Evolutionary conservation across 2,329 filamentous ascomycete species (phyloP).

Genomic region (Rhinocladiella similis): DNA sequence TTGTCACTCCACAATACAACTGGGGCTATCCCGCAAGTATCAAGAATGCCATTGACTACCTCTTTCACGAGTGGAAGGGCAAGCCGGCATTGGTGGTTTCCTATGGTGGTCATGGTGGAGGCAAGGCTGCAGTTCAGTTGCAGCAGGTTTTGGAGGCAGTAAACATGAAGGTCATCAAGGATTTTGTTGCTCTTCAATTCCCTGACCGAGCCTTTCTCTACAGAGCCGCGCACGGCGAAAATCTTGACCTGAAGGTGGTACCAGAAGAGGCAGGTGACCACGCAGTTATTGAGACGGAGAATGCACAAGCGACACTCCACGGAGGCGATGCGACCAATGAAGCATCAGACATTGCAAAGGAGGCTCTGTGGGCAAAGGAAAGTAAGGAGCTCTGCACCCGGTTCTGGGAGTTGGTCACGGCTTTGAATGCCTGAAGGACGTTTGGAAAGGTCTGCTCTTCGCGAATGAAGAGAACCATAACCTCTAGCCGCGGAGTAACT

Average conservation of each 20-base stretch:
- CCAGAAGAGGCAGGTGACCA: slow-evolving; percentile 1
- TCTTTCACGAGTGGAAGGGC: slow-evolving; percentile 59
- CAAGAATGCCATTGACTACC: slow-evolving; percentile 65
- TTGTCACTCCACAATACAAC: slow-evolving; percentile 55
- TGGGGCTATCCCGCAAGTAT: slow-evolving; percentile 53
- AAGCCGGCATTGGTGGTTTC: slow-evolving; percentile 57
- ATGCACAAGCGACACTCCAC: neutral
- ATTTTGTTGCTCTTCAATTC: slow-evolving; percentile 34
- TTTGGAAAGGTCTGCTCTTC: neutral
- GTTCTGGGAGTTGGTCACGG: slow-evolving; percentile 17
- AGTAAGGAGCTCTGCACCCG: slow-evolving; percentile 5
- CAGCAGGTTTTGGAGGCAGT: slow-evolving; percentile 37
- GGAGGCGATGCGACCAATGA: neutral
- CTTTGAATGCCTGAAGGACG: neutral
- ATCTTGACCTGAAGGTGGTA: slow-evolving; percentile 22
- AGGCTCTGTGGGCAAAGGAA: slow-evolving; percentile 14
- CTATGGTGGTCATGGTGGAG: slow-evolving; percentile 52
- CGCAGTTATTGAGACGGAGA: neutral
- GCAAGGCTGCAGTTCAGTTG: slow-evolving; percentile 39
- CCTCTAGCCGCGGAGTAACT: too few species aligned
- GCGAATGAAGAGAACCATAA: too few species aligned
- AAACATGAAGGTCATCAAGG: slow-evolving; percentile 37
- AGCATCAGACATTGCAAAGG: neutral
- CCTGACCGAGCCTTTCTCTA: slow-evolving; percentile 29
- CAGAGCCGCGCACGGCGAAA: slow-evolving; percentile 30